These are phyloP conservation scores for Citrus maxima DNA, from an alignment of 345 rosid species.

Conservation along the genomic window DNA sequence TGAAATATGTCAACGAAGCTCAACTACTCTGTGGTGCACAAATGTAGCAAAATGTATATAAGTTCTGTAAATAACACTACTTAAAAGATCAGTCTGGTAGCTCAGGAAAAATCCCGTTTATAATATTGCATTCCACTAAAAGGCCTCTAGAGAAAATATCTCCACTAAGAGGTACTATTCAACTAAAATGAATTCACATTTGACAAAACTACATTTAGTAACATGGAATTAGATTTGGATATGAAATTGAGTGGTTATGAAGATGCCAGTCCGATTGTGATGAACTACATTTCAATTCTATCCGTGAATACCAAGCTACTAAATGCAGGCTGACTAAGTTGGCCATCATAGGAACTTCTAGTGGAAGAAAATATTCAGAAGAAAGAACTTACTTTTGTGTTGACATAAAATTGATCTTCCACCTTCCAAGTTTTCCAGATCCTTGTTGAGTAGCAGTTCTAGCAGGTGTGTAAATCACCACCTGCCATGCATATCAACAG, in stretches of 20 bases:
- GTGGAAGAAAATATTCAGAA: not conserved
- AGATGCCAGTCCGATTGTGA: not conserved
- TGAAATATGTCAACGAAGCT: not conserved
- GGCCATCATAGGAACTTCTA: not conserved
- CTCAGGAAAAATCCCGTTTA: not conserved
- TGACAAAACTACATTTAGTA: not conserved
- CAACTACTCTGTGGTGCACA: not conserved
- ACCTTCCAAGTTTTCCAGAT: conserved; percentile 89
- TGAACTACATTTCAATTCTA: not conserved
- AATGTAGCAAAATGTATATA: not conserved
- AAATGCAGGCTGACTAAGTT: not conserved
- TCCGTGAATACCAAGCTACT: not conserved
- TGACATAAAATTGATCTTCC: conserved; percentile 92
- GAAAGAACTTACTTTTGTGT: conserved; percentile 64
- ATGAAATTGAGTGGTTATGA: not conserved
- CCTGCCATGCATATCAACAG: conserved; percentile 38
- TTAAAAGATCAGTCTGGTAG: not conserved
- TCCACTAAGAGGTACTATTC: not conserved
- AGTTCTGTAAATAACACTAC: not conserved
- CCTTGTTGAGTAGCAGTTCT: conserved; percentile 96
- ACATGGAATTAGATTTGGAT: not conserved
- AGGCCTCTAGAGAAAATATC: not conserved
- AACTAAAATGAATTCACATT: conserved; percentile 1
- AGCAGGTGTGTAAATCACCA: conserved; percentile 88
- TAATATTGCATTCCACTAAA: not conserved